phyloP scores from a whole-genome alignment of 2,329 filamentous ascomycete species.

The Alternaria triticina region DNA sequence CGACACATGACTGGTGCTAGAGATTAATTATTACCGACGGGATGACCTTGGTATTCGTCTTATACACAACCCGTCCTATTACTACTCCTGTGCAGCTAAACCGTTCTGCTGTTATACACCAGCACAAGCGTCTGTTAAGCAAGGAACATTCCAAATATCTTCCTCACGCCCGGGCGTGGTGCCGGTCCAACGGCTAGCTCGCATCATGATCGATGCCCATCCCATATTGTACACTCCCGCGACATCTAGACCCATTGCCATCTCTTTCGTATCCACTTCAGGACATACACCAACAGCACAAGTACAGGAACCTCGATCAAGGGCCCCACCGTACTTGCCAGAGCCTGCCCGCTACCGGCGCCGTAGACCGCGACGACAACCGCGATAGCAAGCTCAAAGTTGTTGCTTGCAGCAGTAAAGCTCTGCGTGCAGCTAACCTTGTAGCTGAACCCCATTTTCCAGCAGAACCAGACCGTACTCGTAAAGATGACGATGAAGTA shows the following conservation, averaged over 20 bases:
- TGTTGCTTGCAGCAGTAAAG: conserved; percentile 90
- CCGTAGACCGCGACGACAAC: conserved; percentile 85
- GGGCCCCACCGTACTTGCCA: conserved; percentile 83
- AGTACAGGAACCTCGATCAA: conserved; percentile 87
- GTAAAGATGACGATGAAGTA: conserved; percentile 83
- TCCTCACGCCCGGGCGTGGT: neutral
- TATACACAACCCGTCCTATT: neutral
- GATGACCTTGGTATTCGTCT: neutral
- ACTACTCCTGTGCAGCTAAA: neutral
- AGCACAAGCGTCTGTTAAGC: neutral
- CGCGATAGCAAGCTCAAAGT: conserved; percentile 90
- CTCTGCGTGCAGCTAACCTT: conserved; percentile 75
- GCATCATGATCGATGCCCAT: neutral
- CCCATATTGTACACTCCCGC: neutral
- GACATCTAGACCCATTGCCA: conserved; percentile 56
- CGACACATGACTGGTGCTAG: neutral
- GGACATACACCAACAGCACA: conserved; percentile 75
- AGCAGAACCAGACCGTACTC: conserved; percentile 66
- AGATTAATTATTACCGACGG: neutral
- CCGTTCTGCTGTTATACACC: neutral
- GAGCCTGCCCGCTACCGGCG: conserved; percentile 75
- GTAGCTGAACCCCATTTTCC: conserved; percentile 76
- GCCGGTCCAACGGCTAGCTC: neutral
- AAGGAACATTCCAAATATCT: conserved; percentile 2
- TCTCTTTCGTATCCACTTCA: conserved; percentile 64